A percentile compares a stretch with the other conserved stretches of the same genome.
Conservation (phyloP, 2,329 filamentous ascomycete species). For the Cytospora leucostoma region DNA sequence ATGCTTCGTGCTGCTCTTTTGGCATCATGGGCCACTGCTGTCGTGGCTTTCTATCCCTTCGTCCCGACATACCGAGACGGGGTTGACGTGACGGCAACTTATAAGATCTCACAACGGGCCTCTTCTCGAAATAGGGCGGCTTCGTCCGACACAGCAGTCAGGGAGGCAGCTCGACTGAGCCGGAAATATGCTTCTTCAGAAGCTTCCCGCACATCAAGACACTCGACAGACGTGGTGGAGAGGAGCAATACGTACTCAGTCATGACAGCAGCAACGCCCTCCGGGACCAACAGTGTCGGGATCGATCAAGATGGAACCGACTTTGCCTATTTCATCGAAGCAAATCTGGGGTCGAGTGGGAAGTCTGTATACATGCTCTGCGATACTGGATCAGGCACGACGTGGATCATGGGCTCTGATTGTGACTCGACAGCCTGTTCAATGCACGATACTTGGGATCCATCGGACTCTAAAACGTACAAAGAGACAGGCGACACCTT, state of each 20-base stretch:
- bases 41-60: conserved; percentile 52
- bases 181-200: conserved; percentile 42
- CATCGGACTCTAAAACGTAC: conserved; percentile 65
- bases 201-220: conserved; percentile 27
- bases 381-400: conserved; percentile 70
- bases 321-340: conserved; percentile 65
- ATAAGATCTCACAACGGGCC: conserved; percentile 44
- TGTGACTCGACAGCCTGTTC: conserved; percentile 69
- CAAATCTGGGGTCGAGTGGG: conserved; percentile 55
- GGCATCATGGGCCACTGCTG: conserved; percentile 49
- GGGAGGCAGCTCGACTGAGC: conserved; percentile 42
- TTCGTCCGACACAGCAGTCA: conserved; percentile 40
- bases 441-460: conserved; percentile 70
- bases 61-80: conserved; percentile 35
- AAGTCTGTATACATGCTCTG: conserved; percentile 63
- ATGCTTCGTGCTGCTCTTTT: conserved; percentile 49
- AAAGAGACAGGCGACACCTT: conserved; percentile 57
- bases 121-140: conserved; percentile 38
- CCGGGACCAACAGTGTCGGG: conserved; percentile 51
- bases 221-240: conserved; percentile 34
- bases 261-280: conserved; percentile 48
- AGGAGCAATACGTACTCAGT: conserved; percentile 52
- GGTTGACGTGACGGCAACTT: conserved; percentile 36
- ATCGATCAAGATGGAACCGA: conserved; percentile 67
- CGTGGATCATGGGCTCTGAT: conserved; percentile 77